These are phyloP conservation scores for Rhynchosporium secalis DNA, from an alignment of 2,329 filamentous ascomycete genomes.

Conservation along the genomic window DNA sequence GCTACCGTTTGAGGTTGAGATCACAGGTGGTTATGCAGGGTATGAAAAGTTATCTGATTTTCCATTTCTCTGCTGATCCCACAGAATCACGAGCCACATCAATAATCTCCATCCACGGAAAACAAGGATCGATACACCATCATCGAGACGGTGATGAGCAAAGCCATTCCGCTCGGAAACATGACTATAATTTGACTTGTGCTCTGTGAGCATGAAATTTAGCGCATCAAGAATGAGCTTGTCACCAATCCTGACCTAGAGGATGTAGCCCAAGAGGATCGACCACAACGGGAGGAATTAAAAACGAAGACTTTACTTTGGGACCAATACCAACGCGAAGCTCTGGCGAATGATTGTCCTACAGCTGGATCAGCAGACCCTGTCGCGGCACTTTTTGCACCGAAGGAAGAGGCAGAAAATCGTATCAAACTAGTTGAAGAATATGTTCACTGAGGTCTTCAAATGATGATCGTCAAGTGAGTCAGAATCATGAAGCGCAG, in stretches of 20 bases:
- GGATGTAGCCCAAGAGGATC: conserved; percentile 37
- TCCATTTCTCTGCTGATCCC: background rate
- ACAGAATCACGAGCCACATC: conserved; percentile 45
- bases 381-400: conserved; percentile 10
- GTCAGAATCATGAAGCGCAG: background rate
- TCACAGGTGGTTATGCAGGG: conserved; percentile 33
- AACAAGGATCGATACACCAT: conserved; percentile 41
- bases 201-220: background rate
- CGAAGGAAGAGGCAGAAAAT: background rate
- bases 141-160: conserved; percentile 42
- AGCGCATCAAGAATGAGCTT: conserved; percentile 11
- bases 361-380: conserved; percentile 20
- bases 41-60: conserved; percentile 13
- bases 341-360: conserved; percentile 14
- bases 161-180: conserved; percentile 42
- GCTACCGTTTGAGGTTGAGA: conserved; percentile 45
- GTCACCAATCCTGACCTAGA: conserved; percentile 32
- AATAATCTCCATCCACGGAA: conserved; percentile 47
- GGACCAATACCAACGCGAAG: background rate
- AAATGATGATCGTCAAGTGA: conserved; percentile 63
- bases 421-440: conserved; percentile 15
- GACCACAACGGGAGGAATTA: conserved; percentile 19
- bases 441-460: conserved; percentile 45
- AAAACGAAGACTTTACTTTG: conserved; percentile 24
- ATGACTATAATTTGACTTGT: conserved; percentile 30